These are phyloP conservation scores for Alternaria sp. DNA, from an alignment of 2,329 filamentous ascomycete species.

Conservation along the genomic window DNA sequence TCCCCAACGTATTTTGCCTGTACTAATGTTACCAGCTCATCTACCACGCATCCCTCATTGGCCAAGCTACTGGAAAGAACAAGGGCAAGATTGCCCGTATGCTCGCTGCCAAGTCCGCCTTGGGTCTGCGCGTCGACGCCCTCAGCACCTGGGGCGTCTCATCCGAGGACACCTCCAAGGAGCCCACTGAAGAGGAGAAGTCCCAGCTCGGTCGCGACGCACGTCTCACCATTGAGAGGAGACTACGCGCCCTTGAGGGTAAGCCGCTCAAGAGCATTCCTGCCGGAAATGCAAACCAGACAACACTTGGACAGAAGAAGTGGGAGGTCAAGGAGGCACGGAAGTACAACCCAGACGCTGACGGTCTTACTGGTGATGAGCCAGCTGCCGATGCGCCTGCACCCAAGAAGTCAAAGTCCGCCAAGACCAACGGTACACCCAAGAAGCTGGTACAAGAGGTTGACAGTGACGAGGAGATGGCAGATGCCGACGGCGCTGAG, in stretches of 20 bases:
- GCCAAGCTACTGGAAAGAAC: constrained; percentile 96
- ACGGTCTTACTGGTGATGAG: constrained; percentile 78
- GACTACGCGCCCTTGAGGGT: constrained; percentile 81
- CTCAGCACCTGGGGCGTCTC: constrained; percentile 78
- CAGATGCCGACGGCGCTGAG: constrained; percentile 49
- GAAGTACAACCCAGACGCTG: constrained; percentile 94
- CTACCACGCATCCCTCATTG: constrained; percentile 73
- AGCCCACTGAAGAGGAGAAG: constrained; percentile 87
- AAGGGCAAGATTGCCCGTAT: constrained; percentile 99
- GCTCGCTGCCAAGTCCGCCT: constrained; percentile 89
- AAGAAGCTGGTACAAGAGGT: constrained; percentile 61
- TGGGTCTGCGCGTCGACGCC: constrained; percentile 92
- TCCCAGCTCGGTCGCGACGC: constrained; percentile 77
- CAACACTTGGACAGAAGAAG: constrained; percentile 63
- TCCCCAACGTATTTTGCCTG: constrained; percentile 68
- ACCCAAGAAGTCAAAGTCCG: constrained; percentile 58
- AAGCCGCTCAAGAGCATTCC: constrained; percentile 80
- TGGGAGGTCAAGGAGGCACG: constrained; percentile 91
- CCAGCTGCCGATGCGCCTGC: constrained; percentile 53
- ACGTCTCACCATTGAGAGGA: constrained; percentile 77
- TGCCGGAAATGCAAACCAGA: constrained; percentile 63
- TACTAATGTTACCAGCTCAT: constrained; percentile 65
- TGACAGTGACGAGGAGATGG: constrained; percentile 52
- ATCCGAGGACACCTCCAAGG: constrained; percentile 54
- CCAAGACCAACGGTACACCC: constrained; percentile 51